A percentile compares a stretch with the other conserved stretches of the same genome.
Evolutionary conservation across 1,284 basidiomycete genomes (phyloP).

Genomic region (Volvariella volvacea): DNA sequence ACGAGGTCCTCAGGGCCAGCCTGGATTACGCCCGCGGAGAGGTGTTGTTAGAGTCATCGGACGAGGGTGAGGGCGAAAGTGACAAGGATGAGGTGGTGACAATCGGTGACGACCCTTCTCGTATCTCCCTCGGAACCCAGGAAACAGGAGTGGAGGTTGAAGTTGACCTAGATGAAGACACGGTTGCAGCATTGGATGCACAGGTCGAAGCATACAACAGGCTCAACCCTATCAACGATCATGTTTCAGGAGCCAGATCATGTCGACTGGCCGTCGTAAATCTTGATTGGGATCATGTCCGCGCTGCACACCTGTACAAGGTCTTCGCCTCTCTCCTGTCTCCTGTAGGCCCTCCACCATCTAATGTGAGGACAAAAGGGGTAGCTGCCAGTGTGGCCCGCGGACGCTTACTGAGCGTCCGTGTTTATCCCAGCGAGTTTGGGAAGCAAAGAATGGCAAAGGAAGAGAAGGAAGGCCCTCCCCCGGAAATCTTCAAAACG

Average conservation of each 20-base stretch:
- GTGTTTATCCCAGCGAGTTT: slow-evolving; percentile 91
- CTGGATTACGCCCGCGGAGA: slow-evolving; percentile 91
- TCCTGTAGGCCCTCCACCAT: slow-evolving; percentile 34
- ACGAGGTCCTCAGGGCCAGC: slow-evolving; percentile 16
- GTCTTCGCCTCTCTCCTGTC: slow-evolving; percentile 89
- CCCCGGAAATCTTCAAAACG: slow-evolving; percentile 76
- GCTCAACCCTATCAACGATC: slow-evolving; percentile 24
- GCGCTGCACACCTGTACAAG: slow-evolving; percentile 86
- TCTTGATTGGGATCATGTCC: slow-evolving; percentile 97
- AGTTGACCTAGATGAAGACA: slow-evolving; percentile 76
- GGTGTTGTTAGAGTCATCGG: slow-evolving; percentile 83
- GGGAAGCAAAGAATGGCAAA: slow-evolving; percentile 83
- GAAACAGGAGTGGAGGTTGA: slow-evolving; percentile 43
- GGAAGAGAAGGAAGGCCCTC: slow-evolving; percentile 91
- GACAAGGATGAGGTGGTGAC: slow-evolving; percentile 40
- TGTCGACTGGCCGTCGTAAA: slow-evolving; percentile 88
- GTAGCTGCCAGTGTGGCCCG: slow-evolving; percentile 26
- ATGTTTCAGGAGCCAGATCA: slow-evolving; percentile 40
- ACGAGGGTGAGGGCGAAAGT: slow-evolving; percentile 55
- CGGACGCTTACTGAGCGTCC: slow-evolving; percentile 70
- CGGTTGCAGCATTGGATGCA: slow-evolving; percentile 65
- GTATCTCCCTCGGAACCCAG: slow-evolving; percentile 31
- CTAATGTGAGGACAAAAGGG: slow-evolving; percentile 6
- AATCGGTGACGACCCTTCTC: slow-evolving; percentile 36
- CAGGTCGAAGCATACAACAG: slow-evolving; percentile 62